phyloP scores from a whole-genome alignment of 805 yeast species.

The Schwanniomyces polymorphus region DNA sequence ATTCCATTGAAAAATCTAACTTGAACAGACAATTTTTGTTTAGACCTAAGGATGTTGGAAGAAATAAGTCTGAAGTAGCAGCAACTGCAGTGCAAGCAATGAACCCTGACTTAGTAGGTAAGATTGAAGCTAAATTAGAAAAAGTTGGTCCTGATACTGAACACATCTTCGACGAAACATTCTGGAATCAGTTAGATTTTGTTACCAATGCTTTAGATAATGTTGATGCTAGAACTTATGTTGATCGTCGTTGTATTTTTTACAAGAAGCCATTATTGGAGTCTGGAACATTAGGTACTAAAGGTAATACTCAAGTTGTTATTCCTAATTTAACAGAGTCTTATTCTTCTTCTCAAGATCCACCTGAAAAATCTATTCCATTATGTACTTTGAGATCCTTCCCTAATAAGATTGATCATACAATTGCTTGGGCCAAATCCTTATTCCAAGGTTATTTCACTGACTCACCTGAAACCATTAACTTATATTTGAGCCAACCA shows the following conservation, averaged over 20 bases:
- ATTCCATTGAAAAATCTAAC: slow-evolving; percentile 92
- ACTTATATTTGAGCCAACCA: slow-evolving; percentile 86
- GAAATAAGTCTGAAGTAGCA: slow-evolving; percentile 86
- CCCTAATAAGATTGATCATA: slow-evolving; percentile 98
- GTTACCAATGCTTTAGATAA: slow-evolving; percentile 97
- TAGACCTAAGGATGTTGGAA: slow-evolving; percentile 93
- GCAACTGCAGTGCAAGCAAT: slow-evolving; percentile 78
- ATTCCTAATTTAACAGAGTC: slow-evolving; percentile 94
- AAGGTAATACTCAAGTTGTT: slow-evolving; percentile 96
- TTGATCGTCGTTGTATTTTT: slow-evolving; percentile 94
- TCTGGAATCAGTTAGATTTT: slow-evolving; percentile 82
- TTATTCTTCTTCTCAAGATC: slow-evolving; percentile 94
- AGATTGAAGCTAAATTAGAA: slow-evolving; percentile 74
- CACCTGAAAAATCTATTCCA: slow-evolving; percentile 97
- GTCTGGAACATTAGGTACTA: slow-evolving; percentile 97
- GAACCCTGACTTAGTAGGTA: slow-evolving; percentile 82
- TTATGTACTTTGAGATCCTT: slow-evolving; percentile 95
- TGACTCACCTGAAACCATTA: slow-evolving; percentile 92
- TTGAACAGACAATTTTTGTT: slow-evolving; percentile 95
- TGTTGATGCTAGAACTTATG: slow-evolving; percentile 96
- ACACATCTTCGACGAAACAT: slow-evolving; percentile 74
- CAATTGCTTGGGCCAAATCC: slow-evolving; percentile 98
- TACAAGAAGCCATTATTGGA: slow-evolving; percentile 89
- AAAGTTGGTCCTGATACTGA: slow-evolving; percentile 96
- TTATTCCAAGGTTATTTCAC: slow-evolving; percentile 88